Conservation (phyloP, 2,329 filamentous ascomycete genomes). For the Phialophora chinensis region DNA sequence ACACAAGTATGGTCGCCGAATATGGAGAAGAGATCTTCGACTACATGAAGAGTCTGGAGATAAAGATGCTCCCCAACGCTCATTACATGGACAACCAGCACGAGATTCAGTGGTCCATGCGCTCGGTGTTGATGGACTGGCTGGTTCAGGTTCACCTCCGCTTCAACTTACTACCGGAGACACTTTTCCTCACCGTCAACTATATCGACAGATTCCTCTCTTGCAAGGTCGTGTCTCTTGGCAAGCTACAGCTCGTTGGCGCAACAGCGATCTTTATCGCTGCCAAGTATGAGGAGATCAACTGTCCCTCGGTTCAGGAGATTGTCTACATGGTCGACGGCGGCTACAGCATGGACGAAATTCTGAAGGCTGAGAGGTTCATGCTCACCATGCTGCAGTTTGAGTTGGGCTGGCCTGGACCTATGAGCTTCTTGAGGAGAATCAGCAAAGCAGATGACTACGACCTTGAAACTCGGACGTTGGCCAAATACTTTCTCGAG, state of each 20-base stretch:
- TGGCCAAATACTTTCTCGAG: constrained; percentile 98
- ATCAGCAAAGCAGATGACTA: constrained; percentile 99
- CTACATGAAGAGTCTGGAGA: constrained; percentile 89
- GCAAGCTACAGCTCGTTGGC: constrained; percentile 93
- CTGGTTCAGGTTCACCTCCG: constrained; percentile 93
- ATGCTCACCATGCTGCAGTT: constrained; percentile 98
- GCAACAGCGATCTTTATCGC: constrained; percentile 95
- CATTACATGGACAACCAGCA: constrained; percentile 97
- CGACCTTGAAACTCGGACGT: constrained; percentile 89
- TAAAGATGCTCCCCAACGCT: constrained; percentile 80
- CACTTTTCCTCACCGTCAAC: constrained; percentile 91
- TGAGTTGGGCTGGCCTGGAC: constrained; percentile 96
- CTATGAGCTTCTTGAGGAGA: constrained; percentile 95
- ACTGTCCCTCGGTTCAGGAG: constrained; percentile 91
- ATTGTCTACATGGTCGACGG: constrained; percentile 98
- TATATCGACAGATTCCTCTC: constrained; percentile 97
- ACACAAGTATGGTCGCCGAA: constrained; percentile 96
- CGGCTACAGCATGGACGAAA: constrained; percentile 87
- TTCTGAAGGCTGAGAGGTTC: constrained; percentile 95
- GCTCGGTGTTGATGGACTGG: constrained; percentile 96
- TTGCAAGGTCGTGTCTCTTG: constrained; percentile 90
- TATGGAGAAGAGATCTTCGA: constrained; percentile 95
- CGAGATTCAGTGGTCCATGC: constrained; percentile 99
- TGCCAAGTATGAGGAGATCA: constrained; percentile 98
- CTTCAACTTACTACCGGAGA: constrained; percentile 90